Conservation (phyloP, 2,329 filamentous ascomycete species). For the Calonectria crousiana region DNA sequence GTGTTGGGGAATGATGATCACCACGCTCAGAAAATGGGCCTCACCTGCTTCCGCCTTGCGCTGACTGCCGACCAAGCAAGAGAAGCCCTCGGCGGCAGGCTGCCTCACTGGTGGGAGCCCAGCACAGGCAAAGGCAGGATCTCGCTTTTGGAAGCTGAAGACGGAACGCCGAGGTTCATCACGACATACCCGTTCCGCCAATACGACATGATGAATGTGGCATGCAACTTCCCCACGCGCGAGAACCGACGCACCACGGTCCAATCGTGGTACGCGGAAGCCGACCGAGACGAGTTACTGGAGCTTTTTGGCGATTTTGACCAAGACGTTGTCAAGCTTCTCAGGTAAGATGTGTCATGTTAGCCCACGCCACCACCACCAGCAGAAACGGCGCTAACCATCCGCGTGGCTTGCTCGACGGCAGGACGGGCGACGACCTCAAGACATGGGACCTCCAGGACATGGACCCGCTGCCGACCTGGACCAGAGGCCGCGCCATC, state of each 20-base stretch:
- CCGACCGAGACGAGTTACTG: constrained; percentile 9
- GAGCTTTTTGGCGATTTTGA: constrained; percentile 16
- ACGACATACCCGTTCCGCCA: constrained; percentile 10
- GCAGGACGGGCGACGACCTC: constrained; percentile 13
- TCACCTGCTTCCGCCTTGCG: constrained; percentile 16
- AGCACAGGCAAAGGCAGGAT: constrained; percentile 10
- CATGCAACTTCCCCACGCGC: constrained; percentile 16
- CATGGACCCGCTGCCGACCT: constrained; percentile 10
- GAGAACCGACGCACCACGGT: constrained; percentile 4
- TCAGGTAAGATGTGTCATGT: background rate
- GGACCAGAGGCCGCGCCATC: background rate
- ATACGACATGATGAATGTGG: constrained; percentile 19
- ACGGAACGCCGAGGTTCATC: constrained; percentile 19
- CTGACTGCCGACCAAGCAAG: constrained; percentile 3
- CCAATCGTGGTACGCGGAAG: constrained; percentile 15
- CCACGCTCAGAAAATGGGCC: constrained; percentile 14
- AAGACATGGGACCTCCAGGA: constrained; percentile 24
- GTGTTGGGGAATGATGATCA: constrained; percentile 5
- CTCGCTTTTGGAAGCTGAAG: constrained; percentile 14
- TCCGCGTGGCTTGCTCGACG: background rate
- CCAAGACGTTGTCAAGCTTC: constrained; percentile 6
- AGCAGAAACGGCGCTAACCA: background rate
- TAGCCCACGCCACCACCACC: too few species aligned
- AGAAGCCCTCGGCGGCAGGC: constrained; percentile 8
- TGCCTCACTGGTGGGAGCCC: constrained; percentile 15